Base-by-base conservation (phyloP, 2,329 filamentous ascomycete genomes). In the Neofusicoccum umdonicola region DNA sequence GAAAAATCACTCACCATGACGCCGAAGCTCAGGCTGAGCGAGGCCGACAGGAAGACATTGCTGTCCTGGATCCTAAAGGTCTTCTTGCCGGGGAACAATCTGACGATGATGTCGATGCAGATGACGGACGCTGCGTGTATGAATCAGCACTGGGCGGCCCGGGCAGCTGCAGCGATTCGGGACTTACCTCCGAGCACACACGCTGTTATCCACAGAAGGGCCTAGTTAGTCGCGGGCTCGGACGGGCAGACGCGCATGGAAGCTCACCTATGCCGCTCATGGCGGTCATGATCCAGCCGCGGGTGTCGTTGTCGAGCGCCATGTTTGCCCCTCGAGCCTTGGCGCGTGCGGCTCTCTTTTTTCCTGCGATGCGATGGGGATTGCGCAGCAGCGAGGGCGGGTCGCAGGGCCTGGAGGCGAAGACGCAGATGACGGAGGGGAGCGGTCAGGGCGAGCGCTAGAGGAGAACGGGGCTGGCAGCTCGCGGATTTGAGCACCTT, bases 281-380 rank as follows among this genome's bases (percentile, higher is more conserved):
- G 72, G 85, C 88, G 68, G 87, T 84, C 90, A 98, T 92, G 71
- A 98, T 89, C 94, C 94, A 98, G 72, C 95, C 94, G 68, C 93
- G 87, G 68, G 89, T 89, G 81, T 98, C 94, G 81, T 77, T 65
- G 45, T 65, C 63, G 45, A 65, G 56, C 54, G 45, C 63, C 63
- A 65, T 65, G 22, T 27, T 63, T 58, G 62, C 52, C 61, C 48
- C 50, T 61, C 48, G 41, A 48, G 39, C 11, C 48, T 44, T 37
- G 61, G 61, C 51, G 41, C 48, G 31, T 17, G 48, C 13, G 22
- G n/a, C 35, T 37, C 48, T 37, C 5, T 19, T 52, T 56, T 41
- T 44, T 44, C 22, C 5, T 27, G 39, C 13, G 34, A 41, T 35
- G 17, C 15, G 8, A 17, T 34, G 35, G 42, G n/a, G 31, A 17